Evolutionary conservation across 140 eudicot species (phyloP), one percentile per base, ranked within the genome.

Genomic region (Bidens hawaiensis): DNA sequence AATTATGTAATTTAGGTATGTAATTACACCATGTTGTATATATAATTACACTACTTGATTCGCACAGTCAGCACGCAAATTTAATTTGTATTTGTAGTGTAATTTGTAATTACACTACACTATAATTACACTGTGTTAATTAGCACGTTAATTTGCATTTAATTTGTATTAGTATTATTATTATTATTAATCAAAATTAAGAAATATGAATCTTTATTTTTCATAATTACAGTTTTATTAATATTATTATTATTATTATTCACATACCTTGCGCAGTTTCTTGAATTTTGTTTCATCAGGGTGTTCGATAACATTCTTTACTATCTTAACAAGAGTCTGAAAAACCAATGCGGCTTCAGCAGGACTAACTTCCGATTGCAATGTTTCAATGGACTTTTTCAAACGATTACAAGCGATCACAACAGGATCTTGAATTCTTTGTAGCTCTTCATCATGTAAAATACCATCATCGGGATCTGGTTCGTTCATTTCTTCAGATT

Each of bases 391-490:
- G 49, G 89, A 84, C 53, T 79, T 82, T 54, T 76, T 81, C 60
- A 91, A 48, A 51, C 85, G 93, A 72, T 74, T 70, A 65, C 80
- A 83, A 43, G 84, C 53, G 51, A 78, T 23, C 22, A 76, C 31
- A 40, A 82, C 94, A 11, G 97, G 94, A 70, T 86, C 97, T 75
- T 86, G 90, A 56, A 90, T 86, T 67, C 81, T 82, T 75, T 73
- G 83, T 61, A 90, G 67, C 67, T 81, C 97, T 27, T 73, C 77
- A 15, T 72, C 60, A 3, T 63, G 49, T 23, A 72, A 55, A 22
- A 72, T 51, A n/a, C 25, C 26, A 49, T 84, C 85, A 81, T 87
- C 83, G 1, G 81, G 82, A 69, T 81, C 84, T 34, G 84, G 84
- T 72, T 78, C 83, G 40, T 61, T 69, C 55, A 4, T 30, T 47